These are phyloP conservation scores for Suillus spraguei DNA, from an alignment of 768 basidiomycete species.

Conservation along the genomic window DNA sequence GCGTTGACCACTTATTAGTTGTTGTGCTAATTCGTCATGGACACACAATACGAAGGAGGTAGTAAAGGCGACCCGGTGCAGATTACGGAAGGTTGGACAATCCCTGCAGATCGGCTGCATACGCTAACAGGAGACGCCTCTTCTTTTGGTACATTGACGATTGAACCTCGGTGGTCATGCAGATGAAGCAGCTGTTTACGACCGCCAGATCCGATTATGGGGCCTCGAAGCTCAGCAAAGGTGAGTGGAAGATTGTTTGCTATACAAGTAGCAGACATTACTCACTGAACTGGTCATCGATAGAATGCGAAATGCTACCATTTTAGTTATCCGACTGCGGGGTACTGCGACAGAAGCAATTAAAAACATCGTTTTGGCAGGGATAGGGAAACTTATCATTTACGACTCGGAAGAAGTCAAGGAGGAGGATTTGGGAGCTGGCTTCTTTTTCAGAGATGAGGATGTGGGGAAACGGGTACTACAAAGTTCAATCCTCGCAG, in stretches of 20 bases:
- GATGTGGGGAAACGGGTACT: slow-evolving; percentile 88
- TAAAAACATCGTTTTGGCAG: slow-evolving; percentile 97
- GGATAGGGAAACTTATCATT: slow-evolving; percentile 88
- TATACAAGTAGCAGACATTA: not conserved
- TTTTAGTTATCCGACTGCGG: slow-evolving; percentile 76
- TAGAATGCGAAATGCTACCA: slow-evolving; percentile 94
- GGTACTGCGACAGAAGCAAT: slow-evolving; percentile 92
- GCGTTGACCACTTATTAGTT: not conserved
- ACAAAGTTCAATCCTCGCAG: slow-evolving; percentile 21
- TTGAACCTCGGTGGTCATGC: not conserved
- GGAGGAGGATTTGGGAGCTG: slow-evolving; percentile 87
- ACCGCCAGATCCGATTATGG: slow-evolving; percentile 97
- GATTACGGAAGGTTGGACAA: slow-evolving; percentile 66
- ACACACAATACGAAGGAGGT: slow-evolving; percentile 28
- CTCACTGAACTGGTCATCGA: slow-evolving; percentile 10
- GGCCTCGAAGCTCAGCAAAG: slow-evolving; percentile 97
- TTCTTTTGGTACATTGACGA: slow-evolving; percentile 6
- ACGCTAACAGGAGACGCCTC: slow-evolving; percentile 10
- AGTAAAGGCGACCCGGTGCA: slow-evolving; percentile 42
- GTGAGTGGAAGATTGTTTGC: slow-evolving; percentile 42
- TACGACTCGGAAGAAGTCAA: slow-evolving; percentile 76
- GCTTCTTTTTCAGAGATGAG: slow-evolving; percentile 92
- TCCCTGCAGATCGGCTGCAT: not conserved
- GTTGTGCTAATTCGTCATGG: slow-evolving; percentile 18
- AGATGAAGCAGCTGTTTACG: slow-evolving; percentile 86